Conservation (phyloP, 1,139 yeast genomes). For the Nadsonia commutata region DNA sequence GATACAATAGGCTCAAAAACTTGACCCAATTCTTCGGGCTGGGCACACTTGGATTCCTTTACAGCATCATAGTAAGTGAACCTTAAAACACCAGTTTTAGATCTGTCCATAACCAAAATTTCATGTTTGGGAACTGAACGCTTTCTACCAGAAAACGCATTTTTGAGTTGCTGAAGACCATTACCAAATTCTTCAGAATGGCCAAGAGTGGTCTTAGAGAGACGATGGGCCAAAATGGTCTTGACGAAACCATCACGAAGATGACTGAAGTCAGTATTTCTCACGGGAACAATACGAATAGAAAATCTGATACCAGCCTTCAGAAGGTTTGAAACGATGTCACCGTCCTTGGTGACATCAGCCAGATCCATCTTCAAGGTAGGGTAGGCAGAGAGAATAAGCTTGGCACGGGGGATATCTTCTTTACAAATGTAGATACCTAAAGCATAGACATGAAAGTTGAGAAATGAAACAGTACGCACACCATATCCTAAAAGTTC, state of each 20-base stretch:
- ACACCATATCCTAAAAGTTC: conserved; percentile 61
- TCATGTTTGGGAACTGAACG: conserved; percentile 41
- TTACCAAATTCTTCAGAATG: conserved; percentile 18
- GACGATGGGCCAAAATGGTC: conserved; percentile 46
- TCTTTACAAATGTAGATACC: conserved; percentile 60
- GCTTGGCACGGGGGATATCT: conserved; percentile 35
- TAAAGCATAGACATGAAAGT: conserved; percentile 75
- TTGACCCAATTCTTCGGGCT: conserved; percentile 25
- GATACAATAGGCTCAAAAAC: conserved; percentile 31
- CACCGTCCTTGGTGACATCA: conserved; percentile 31
- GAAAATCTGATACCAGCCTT: conserved; percentile 48
- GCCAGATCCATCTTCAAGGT: conserved; percentile 20
- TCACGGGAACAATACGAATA: conserved; percentile 68
- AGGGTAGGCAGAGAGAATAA: conserved; percentile 31
- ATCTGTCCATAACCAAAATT: conserved; percentile 36
- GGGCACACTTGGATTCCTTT: conserved; percentile 15
- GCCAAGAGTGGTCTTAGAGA: conserved; percentile 20
- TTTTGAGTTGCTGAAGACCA: conserved; percentile 24
- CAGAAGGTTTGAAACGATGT: conserved; percentile 43
- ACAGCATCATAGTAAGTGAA: conserved; percentile 29
- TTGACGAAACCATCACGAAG: conserved; percentile 79
- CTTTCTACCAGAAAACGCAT: conserved; percentile 23
- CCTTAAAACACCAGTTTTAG: conserved; percentile 31
- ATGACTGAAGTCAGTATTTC: conserved; percentile 83
- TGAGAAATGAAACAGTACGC: conserved; percentile 65